Conservation (phyloP, 2,329 filamentous ascomycete genomes). For the Hypocreales sp. region DNA sequence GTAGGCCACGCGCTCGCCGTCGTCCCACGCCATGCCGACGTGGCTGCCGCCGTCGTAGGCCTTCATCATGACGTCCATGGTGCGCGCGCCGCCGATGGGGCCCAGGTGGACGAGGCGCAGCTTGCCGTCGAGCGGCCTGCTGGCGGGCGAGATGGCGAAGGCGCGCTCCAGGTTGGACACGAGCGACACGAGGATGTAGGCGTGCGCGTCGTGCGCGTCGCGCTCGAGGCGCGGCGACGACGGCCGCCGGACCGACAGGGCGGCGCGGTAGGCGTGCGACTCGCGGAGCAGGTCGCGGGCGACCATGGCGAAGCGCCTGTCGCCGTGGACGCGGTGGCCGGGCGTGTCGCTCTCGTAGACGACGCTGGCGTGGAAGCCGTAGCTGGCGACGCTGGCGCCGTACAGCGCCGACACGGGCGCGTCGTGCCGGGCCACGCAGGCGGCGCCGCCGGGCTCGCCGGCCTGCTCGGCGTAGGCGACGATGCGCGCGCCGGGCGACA, state of each 20-base stretch:
- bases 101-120: conserved; percentile 65
- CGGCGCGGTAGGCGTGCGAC: conserved; percentile 33
- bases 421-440: conserved; percentile 12
- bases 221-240: conserved; percentile 4
- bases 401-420: conserved; percentile 30
- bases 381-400: conserved; percentile 76
- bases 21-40: conserved; percentile 31
- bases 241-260: conserved; percentile 18
- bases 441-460: conserved; percentile 1
- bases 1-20: conserved; percentile 53
- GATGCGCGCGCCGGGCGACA: conserved; percentile 40
- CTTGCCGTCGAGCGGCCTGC: conserved; percentile 52
- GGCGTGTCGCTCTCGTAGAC: conserved; percentile 84
- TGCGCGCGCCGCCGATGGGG: conserved; percentile 43
- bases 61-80: conserved; percentile 62
- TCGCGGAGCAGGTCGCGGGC: conserved; percentile 55
- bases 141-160: conserved; percentile 68
- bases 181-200: conserved; percentile 61
- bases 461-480: conserved; percentile 18
- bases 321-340: conserved; percentile 63
- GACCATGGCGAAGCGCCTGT: conserved; percentile 70
- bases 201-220: conserved; percentile 36
- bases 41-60: conserved; percentile 45
- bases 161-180: conserved; percentile 70
- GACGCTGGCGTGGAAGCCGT: conserved; percentile 77